These are phyloP conservation scores for Pinus taeda DNA, from an alignment of 75 land plant genomes.

Conservation along the genomic window DNA sequence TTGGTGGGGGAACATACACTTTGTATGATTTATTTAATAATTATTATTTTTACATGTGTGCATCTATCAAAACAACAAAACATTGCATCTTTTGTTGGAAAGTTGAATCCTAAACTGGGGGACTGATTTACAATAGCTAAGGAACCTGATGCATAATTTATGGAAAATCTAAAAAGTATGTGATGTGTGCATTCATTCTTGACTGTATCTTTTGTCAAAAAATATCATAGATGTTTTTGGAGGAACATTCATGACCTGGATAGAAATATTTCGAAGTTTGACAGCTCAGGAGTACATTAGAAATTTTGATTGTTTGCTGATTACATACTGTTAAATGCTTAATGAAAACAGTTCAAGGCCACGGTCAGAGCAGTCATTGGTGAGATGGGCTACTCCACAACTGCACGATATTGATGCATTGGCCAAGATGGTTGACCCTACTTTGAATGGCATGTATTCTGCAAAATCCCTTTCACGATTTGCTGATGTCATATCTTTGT, in stretches of 20 bases:
- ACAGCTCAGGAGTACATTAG: too few species aligned
- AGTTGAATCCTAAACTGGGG: too few species aligned
- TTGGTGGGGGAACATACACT: too few species aligned
- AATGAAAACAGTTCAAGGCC: constrained; percentile 43
- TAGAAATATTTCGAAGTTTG: neutral
- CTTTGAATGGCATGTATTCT: constrained; percentile 52
- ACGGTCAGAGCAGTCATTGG: constrained; percentile 57
- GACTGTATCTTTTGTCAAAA: neutral
- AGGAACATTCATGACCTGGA: neutral
- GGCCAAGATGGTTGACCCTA: constrained; percentile 71
- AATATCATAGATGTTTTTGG: neutral
- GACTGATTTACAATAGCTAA: too few species aligned
- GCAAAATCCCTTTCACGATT: constrained; percentile 61
- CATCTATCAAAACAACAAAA: too few species aligned
- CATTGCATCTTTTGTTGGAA: neutral
- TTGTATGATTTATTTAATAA: too few species aligned
- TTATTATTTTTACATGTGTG: too few species aligned
- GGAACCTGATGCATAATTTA: too few species aligned
- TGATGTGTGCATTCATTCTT: too few species aligned
- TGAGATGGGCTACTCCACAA: constrained; percentile 69
- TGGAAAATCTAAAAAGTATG: too few species aligned
- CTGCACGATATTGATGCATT: constrained; percentile 75
- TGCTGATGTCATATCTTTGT: constrained; percentile 63
- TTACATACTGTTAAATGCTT: neutral
- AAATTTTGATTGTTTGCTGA: neutral